phyloP scores from a whole-genome alignment of 163 green algal genomes.

The Prototheca wickerhamii region DNA sequence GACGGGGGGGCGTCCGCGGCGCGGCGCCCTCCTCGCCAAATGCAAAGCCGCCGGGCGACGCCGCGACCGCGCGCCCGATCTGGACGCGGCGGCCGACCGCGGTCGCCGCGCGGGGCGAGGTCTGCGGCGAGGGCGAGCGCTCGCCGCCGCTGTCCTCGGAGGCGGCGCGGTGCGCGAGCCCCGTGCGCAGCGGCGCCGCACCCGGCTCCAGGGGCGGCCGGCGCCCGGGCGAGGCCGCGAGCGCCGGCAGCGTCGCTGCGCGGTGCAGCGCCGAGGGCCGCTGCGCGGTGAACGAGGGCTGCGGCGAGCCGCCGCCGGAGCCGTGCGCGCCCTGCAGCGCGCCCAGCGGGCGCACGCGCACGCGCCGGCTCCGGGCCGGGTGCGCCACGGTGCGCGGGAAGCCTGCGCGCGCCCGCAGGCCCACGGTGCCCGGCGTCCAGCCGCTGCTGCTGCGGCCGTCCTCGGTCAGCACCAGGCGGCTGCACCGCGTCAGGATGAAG shows the following conservation, averaged over 20 bases:
- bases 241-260: not conserved
- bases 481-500: slow-evolving; percentile 78
- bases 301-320: not conserved
- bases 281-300: not conserved
- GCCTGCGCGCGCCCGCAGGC: not conserved
- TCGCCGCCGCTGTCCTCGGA: not conserved
- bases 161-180: too few relatives aligned
- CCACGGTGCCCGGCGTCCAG: not conserved
- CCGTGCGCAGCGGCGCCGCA: too few relatives aligned
- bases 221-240: not conserved
- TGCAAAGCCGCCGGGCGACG: not conserved
- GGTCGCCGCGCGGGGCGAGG: not conserved
- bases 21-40: not conserved
- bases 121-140: not conserved
- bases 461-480: slow-evolving; percentile 54
- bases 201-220: not conserved
- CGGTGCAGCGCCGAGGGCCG: not conserved
- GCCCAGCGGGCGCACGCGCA: too few relatives aligned
- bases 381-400: slow-evolving; percentile 3
- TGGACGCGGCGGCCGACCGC: too few relatives aligned
- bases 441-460: slow-evolving; percentile 14
- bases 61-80: not conserved
- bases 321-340: too few relatives aligned
- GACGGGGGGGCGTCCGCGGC: not conserved
- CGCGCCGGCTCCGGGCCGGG: too few relatives aligned